A percentile compares a stretch with the other conserved stretches of the same genome.
These are phyloP conservation scores for Hericium coralloides DNA, from an alignment of 768 basidiomycete species.

Conservation along the genomic window DNA sequence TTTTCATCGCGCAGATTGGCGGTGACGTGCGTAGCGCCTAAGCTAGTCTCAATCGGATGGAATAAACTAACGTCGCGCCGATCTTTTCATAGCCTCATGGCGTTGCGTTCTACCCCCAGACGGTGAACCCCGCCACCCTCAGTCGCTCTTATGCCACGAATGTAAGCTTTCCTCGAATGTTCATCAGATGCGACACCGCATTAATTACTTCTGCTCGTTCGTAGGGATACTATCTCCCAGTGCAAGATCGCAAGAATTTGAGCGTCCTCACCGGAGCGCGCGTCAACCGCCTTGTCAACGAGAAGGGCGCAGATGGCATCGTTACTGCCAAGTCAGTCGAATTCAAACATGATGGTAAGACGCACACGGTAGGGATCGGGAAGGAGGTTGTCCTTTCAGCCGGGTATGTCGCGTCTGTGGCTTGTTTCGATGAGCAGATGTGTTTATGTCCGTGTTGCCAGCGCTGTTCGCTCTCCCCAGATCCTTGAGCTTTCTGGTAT, in stretches of 20 bases:
- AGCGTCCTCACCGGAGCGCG: background rate
- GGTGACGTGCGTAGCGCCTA: background rate
- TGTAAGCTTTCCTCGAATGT: background rate
- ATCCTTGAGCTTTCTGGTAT: slow-evolving; percentile 14
- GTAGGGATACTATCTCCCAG: background rate
- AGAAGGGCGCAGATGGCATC: background rate
- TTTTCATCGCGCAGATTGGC: background rate
- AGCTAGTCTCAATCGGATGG: background rate
- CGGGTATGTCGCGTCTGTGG: background rate
- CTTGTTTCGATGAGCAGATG: background rate
- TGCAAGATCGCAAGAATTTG: background rate
- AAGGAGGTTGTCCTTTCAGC: slow-evolving; percentile 12
- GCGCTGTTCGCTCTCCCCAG: slow-evolving; percentile 9
- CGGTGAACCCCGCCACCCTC: background rate
- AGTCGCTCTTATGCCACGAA: background rate
- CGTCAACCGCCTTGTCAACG: background rate
- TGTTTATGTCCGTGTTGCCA: background rate
- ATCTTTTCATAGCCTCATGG: background rate
- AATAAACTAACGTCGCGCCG: background rate
- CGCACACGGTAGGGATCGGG: background rate
- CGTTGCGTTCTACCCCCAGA: background rate
- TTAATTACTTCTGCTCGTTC: background rate
- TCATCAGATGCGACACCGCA: background rate
- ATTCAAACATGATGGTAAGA: slow-evolving; percentile 7
- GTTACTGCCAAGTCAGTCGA: slow-evolving; percentile 3